Base-by-base conservation (phyloP, 1,284 basidiomycete genomes). In the Boletus semigastroideus region DNA sequence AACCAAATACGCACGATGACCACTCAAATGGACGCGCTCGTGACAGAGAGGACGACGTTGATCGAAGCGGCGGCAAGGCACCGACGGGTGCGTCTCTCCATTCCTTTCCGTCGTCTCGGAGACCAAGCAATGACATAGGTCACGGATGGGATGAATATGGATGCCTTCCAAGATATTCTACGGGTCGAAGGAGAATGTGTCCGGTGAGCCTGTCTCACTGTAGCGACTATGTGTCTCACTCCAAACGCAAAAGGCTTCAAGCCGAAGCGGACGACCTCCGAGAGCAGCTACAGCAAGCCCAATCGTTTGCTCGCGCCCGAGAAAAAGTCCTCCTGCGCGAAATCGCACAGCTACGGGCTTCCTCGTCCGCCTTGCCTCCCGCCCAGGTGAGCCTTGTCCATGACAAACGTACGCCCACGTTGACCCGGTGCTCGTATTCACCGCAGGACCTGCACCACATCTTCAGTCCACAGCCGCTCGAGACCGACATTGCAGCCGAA, bases 101-200 rank as follows among this genome's bases (percentile, higher is more conserved):
- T 5, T 33, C 10, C 10, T 28, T 11, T 25, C 33, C 31, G 8
- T 19, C 30, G 20, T 43, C 11, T 17, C 7, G 7, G 14, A 1
- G 33, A 31, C 33, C 42, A 16, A 33, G 43, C 14, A 6, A 14
- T 22, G 25, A 19, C 5, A 28, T 33, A 65, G 64, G 52, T 42
- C 37, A 57, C 50, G 3, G 58, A 66, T 27, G 54, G 49, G 9
- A 49, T 55, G 1, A 56, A 55, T 22, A 44, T 61, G 8, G 57
- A 61, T 22, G 38, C 42, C 14, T 65, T 68, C 40, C 54, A 53
- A 50, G 55, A 54, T 14, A 27, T 66, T 19, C 49, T 67, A 45
- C 52, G 61, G 14, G 50, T 73, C 1, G 71, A 73, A 49, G 66
- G 59, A 9, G 72, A 73, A 55, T 75, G 73, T 36, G 56, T 75